phyloP scores from a whole-genome alignment of 1,284 basidiomycete genomes.

The Clitocybe nebularis region DNA sequence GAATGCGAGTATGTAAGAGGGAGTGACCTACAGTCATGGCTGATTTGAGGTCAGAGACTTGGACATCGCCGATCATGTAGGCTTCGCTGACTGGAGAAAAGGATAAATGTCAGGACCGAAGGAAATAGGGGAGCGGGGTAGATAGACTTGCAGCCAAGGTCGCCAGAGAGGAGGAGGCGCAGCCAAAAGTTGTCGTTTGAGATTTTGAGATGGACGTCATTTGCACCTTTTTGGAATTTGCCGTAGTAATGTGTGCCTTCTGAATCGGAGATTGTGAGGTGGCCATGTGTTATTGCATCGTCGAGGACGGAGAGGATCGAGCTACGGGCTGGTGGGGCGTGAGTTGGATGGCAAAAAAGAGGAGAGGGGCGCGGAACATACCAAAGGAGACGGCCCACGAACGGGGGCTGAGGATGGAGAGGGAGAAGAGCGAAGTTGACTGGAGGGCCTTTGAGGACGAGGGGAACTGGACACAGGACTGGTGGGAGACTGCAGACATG shows the following conservation, averaged over 20 bases:
- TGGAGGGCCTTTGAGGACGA: slow-evolving; percentile 37
- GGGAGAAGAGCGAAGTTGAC: slow-evolving; percentile 37
- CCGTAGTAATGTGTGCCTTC: slow-evolving; percentile 58
- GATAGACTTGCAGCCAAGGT: slow-evolving; percentile 64
- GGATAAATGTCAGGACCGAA: slow-evolving; percentile 8
- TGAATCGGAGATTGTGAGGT: slow-evolving; percentile 60
- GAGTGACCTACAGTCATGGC: slow-evolving; percentile 69
- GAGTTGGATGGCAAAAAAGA: slow-evolving; percentile 3
- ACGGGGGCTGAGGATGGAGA: slow-evolving; percentile 37
- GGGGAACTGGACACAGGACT: slow-evolving; percentile 37
- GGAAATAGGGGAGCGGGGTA: not conserved
- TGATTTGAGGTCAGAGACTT: slow-evolving; percentile 67
- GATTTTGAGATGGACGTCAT: slow-evolving; percentile 62
- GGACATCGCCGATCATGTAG: slow-evolving; percentile 80
- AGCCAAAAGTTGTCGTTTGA: slow-evolving; percentile 78
- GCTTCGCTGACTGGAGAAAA: slow-evolving; percentile 73
- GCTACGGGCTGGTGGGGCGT: slow-evolving; percentile 44
- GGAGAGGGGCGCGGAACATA: slow-evolving; percentile 18
- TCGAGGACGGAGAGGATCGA: slow-evolving; percentile 60
- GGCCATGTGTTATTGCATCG: slow-evolving; percentile 54
- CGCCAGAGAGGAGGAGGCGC: slow-evolving; percentile 55
- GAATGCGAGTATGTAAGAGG: slow-evolving; percentile 12
- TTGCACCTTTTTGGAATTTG: slow-evolving; percentile 43
- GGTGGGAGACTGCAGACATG: slow-evolving; percentile 34
- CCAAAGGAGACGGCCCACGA: slow-evolving; percentile 45